These are phyloP conservation scores for Trichosporon ovoides DNA, from an alignment of 1,284 basidiomycete species.

Conservation along the genomic window DNA sequence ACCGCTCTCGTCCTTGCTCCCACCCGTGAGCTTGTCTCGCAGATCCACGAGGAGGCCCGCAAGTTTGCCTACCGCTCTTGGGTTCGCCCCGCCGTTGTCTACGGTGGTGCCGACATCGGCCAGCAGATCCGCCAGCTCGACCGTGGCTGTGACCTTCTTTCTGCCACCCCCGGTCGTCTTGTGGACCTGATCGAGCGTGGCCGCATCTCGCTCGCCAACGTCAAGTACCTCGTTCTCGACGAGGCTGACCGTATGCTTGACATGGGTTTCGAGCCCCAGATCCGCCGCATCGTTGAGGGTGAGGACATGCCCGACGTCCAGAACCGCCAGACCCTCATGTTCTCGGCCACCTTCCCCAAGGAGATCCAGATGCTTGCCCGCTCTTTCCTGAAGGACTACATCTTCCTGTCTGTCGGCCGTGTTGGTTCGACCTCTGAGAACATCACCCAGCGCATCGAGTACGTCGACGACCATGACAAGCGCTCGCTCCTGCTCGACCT, in stretches of 20 bases:
- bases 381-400: constrained; percentile 89
- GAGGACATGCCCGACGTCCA: constrained; percentile 95
- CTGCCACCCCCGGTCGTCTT: constrained; percentile 96
- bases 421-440: constrained; percentile 99
- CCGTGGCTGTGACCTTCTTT: constrained; percentile 93
- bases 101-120: constrained; percentile 97
- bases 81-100: constrained; percentile 98
- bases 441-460: constrained; percentile 98
- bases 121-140: constrained; percentile 91
- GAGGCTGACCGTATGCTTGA: constrained; percentile 99
- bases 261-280: constrained; percentile 99
- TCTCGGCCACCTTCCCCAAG: constrained; percentile 97
- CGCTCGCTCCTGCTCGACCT: constrained; percentile 94
- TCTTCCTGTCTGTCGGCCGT: constrained; percentile 97
- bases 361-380: constrained; percentile 97
- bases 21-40: constrained; percentile 96
- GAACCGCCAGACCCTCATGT: constrained; percentile 98
- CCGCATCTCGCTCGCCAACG: constrained; percentile 90
- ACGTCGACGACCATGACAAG: constrained; percentile 96
- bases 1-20: constrained; percentile 94
- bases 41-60: constrained; percentile 98
- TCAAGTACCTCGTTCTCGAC: constrained; percentile 96
- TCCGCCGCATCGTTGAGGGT: constrained; percentile 93
- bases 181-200: constrained; percentile 98
- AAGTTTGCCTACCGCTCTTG: constrained; percentile 99